Base-by-base conservation (phyloP, 495 filamentous ascomycete genomes). In the Echria macrotheca region DNA sequence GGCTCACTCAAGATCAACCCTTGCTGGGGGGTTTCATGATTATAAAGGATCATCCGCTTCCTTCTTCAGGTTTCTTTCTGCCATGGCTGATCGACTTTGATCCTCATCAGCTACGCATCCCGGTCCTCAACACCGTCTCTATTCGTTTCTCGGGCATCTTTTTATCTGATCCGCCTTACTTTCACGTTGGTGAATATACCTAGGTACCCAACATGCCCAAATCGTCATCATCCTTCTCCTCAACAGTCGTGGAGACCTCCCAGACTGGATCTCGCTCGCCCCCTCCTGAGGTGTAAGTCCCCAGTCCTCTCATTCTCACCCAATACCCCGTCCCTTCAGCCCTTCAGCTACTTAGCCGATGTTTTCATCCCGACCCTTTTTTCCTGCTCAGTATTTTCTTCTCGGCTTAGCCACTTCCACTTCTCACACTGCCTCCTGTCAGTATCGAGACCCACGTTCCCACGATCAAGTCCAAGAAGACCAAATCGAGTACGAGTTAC, bases 221-320 rank as follows among this genome's bases (percentile, higher is more conserved):
- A 11, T 42, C 39, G 12, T 24, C 19, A 22, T 42, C 10, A 24
- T 42, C 39, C 26, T 42, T 42, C 19, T 42, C 39, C 26, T 42
- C 39, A 24, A 42, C 17, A 18, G 8, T 24, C 4, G 39, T 42
- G 17, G 39, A 42, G 17, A 42, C 39, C 18, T 25, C 39, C 14
- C 7, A 5, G 17, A n/a, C n/a, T n/a, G n/a, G n/a, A n/a, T 42
- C 39, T 42, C 39, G 39, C 39, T 24, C 18, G 7, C 8, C 39
- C 2, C 4, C 22, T 22, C 19, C 26, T 22, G 26, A 18, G 14
- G 39, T 18, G 39, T 42, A 26, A 25, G 39, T 42, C 19, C 3
- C 9, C 31, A 35, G 12, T 35, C 31, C 31, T 35, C 31, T 35
- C 31, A 2, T 15, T 35, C 31, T n/a, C 31, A 24, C 17, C 18